These are phyloP conservation scores for Dendrobium chrysotoxum DNA, from an alignment of 106 monocot genomes.

Conservation along the genomic window DNA sequence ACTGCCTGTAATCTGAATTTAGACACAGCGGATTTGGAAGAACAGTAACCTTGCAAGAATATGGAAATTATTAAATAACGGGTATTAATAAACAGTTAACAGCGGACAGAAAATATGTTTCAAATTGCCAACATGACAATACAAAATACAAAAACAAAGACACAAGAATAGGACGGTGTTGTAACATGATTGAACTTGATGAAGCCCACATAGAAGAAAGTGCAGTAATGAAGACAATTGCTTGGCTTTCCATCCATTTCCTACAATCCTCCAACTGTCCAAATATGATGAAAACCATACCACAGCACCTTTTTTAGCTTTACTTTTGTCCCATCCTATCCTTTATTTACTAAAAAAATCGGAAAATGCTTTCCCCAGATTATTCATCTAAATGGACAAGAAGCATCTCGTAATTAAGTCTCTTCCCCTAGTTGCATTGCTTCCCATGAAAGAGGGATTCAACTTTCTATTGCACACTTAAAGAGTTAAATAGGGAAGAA, in stretches of 20 bases:
- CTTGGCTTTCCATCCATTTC: neutral
- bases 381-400: neutral
- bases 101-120: constrained; percentile 2
- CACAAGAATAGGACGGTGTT: neutral
- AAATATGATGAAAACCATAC: neutral
- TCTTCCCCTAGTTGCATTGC: too few relatives aligned
- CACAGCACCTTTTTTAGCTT: neutral
- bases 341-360: neutral
- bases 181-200: neutral
- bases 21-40: constrained; percentile 64
- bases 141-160: neutral
- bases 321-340: neutral
- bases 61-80: neutral
- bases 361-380: neutral
- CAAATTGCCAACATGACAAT: neutral
- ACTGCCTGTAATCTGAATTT: constrained; percentile 67
- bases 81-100: neutral
- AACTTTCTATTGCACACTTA: neutral
- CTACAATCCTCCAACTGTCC: neutral
- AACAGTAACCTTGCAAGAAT: constrained; percentile 52
- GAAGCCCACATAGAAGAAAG: neutral
- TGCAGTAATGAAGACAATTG: neutral
- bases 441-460: neutral
- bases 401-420: neutral
- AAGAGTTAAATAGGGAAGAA: neutral